Base-by-base conservation (phyloP, 371 early-diverging fungal species). In the Lichtheimia corymbifera region DNA sequence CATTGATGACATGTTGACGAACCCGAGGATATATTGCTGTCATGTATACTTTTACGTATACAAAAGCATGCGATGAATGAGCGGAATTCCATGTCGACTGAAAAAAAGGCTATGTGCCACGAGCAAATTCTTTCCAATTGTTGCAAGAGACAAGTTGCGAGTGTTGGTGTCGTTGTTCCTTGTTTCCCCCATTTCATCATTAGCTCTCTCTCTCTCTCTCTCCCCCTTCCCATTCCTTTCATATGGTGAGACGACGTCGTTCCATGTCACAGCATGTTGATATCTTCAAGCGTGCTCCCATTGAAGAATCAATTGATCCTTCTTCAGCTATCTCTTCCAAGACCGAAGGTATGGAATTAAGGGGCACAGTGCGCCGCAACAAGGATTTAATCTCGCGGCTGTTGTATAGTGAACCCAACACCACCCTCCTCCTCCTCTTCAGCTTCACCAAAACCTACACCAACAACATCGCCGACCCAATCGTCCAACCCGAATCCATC, bases 61-160 rank as follows among this genome's bases (percentile, higher is more conserved):
- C 35, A 35, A 35, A 35, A 35, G 35, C 35, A 35, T 35, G 35
- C 35, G 11, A 35, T 35, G 35, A 35, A 35, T 35, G 35, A 22
- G 47, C 47, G 47, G 47, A 47, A 47, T 47, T 47, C n/a, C n/a
- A 47, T 22, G 22, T 22, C n/a, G 18, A n/a, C 12, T 0, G 11
- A 47, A 47, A 18, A 47, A 47, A 47, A 47, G 47, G 47, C 22
- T 5, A 47, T 47, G 47, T 47, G 47, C 47, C 47, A 47, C 47
- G 47, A 47, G 47, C 22, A 47, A 47, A 47, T 18, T 47, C 47
- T 47, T 47, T 22, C n/a, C 47, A 47, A 45, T 45, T 45, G 28
- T 28, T 28, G 18, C 45, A 45, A 45, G 45, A 45, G n/a, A 35
- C 35, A 35, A 35, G 35, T 35, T 35, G 6, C 6, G 35, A 35